Evolutionary conservation across 2,329 filamentous ascomycete species (phyloP).

Genomic region (Lojkania enalia): DNA sequence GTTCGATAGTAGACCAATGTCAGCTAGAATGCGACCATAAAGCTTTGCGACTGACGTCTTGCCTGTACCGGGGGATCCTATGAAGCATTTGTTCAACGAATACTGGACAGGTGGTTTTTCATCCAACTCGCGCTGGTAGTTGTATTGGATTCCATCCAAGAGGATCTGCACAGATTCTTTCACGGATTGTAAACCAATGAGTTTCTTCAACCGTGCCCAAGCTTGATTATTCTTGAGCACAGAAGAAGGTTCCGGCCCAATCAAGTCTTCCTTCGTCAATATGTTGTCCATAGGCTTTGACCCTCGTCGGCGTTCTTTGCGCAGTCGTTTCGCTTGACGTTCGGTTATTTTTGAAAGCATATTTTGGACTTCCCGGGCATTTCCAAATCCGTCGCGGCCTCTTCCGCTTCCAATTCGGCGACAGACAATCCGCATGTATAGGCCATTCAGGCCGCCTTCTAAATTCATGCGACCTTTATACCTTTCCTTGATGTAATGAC

Average conservation of each 20-base stretch:
- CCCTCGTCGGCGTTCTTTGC: slow-evolving; percentile 49
- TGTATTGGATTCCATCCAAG: slow-evolving; percentile 63
- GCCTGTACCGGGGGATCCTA: slow-evolving; percentile 74
- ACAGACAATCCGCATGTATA: slow-evolving; percentile 66
- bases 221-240: slow-evolving; percentile 57
- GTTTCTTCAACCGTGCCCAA: slow-evolving; percentile 60
- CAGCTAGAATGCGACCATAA: slow-evolving; percentile 69
- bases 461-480: slow-evolving; percentile 61
- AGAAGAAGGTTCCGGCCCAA: slow-evolving; percentile 67
- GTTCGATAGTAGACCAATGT: slow-evolving; percentile 68
- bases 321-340: slow-evolving; percentile 63
- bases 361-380: slow-evolving; percentile 72
- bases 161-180: slow-evolving; percentile 64
- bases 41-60: slow-evolving; percentile 77
- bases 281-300: slow-evolving; percentile 58
- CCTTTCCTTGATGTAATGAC: slow-evolving; percentile 56
- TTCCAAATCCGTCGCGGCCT: slow-evolving; percentile 70
- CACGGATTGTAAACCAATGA: slow-evolving; percentile 65
- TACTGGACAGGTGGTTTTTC: slow-evolving; percentile 64
- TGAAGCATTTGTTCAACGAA: slow-evolving; percentile 69
- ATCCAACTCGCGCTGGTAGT: slow-evolving; percentile 67
- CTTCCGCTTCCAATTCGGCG: slow-evolving; percentile 65
- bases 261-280: slow-evolving; percentile 68
- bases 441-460: slow-evolving; percentile 61
- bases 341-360: slow-evolving; percentile 56